phyloP scores from a whole-genome alignment of 805 yeast genomes.

The Hanseniaspora meyeri region DNA sequence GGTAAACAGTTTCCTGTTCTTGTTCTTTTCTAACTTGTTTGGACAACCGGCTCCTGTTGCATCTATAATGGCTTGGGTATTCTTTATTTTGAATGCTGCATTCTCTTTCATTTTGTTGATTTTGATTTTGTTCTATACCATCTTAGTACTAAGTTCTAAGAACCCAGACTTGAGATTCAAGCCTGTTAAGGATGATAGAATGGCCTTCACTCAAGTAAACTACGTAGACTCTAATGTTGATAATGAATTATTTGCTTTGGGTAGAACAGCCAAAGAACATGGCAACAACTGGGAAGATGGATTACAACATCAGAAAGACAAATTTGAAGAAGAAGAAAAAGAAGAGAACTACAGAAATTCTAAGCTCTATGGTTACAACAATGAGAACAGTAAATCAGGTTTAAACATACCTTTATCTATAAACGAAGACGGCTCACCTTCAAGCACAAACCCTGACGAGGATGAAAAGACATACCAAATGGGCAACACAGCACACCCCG shows the following conservation, averaged over 20 bases:
- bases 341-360: conserved; percentile 11
- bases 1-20: conserved; percentile 68
- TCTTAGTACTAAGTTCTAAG: conserved; percentile 55
- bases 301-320: conserved; percentile 25
- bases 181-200: conserved; percentile 84
- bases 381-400: background rate
- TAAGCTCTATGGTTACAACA: background rate
- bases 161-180: conserved; percentile 83
- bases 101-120: conserved; percentile 64
- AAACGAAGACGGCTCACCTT: conserved; percentile 4
- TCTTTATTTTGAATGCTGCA: conserved; percentile 80
- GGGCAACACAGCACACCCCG: background rate
- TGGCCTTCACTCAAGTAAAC: conserved; percentile 57
- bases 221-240: conserved; percentile 28
- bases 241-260: conserved; percentile 57
- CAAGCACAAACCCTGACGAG: conserved; percentile 15
- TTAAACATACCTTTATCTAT: background rate
- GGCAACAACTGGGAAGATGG: conserved; percentile 61
- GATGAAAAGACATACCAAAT: conserved; percentile 3
- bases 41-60: conserved; percentile 67
- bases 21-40: conserved; percentile 75
- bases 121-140: conserved; percentile 53
- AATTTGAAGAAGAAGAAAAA: conserved; percentile 9
- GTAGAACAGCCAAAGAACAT: conserved; percentile 73
- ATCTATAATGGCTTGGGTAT: conserved; percentile 84